Evolutionary conservation across 208 protist species (phyloP).

Genomic region (Entamoeba invadens): DNA sequence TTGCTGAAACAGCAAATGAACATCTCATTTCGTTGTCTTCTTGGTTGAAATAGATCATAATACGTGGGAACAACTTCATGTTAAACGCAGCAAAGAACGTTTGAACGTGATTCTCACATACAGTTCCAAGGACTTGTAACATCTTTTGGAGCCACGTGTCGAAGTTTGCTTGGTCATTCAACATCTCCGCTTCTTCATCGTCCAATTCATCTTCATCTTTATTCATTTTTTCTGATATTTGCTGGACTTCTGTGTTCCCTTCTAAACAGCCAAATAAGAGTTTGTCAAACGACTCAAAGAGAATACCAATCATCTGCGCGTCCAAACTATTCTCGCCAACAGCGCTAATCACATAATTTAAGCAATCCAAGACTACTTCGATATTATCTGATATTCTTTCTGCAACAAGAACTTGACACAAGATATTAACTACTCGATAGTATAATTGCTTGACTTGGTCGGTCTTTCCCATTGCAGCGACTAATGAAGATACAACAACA

Average conservation of each 20-base stretch:
- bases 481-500: neutral
- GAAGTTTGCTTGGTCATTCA: neutral
- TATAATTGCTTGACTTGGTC: neutral
- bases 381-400: neutral
- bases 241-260: neutral
- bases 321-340: neutral
- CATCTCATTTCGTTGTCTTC: neutral
- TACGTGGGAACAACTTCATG: neutral
- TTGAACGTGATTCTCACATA: neutral
- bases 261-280: neutral
- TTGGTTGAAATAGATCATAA: neutral
- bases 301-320: neutral
- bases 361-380: neutral
- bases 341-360: neutral
- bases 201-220: neutral
- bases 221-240: neutral
- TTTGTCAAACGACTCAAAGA: neutral
- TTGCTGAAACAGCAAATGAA: neutral
- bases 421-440: neutral
- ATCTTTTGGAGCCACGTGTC: neutral
- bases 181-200: neutral
- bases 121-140: neutral
- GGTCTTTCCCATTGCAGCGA: neutral
- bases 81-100: neutral
- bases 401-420: neutral